These are phyloP conservation scores for Ascosphaera aggregata DNA, from an alignment of 2,329 filamentous ascomycete species.

Conservation along the genomic window DNA sequence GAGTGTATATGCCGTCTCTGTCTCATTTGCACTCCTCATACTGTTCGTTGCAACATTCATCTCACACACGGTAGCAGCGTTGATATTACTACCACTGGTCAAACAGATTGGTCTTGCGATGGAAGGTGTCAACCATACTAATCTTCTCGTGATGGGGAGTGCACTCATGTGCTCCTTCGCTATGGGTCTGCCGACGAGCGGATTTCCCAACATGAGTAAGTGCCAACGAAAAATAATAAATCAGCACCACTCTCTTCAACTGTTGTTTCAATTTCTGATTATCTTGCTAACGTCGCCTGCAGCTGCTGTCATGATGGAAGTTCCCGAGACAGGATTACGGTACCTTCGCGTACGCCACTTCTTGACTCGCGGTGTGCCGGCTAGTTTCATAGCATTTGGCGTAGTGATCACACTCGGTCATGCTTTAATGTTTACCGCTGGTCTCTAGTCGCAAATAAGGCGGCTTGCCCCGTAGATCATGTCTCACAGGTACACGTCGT, in stretches of 20 bases:
- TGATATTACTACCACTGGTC: slow-evolving; percentile 85
- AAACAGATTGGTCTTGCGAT: slow-evolving; percentile 64
- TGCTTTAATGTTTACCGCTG: slow-evolving; percentile 59
- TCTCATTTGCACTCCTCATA: slow-evolving; percentile 67
- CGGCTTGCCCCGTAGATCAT: no score
- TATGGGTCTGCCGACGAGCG: slow-evolving; percentile 87
- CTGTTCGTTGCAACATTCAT: slow-evolving; percentile 93
- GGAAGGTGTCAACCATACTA: slow-evolving; percentile 68
- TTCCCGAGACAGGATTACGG: slow-evolving; percentile 66
- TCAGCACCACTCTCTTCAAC: no score
- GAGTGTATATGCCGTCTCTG: slow-evolving; percentile 62
- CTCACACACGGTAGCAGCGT: slow-evolving; percentile 82
- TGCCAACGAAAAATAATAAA: no score
- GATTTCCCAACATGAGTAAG: slow-evolving; percentile 99
- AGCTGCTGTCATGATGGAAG: slow-evolving; percentile 99
- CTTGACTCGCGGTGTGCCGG: slow-evolving; percentile 75
- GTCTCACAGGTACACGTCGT: no score
- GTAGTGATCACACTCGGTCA: slow-evolving; percentile 83
- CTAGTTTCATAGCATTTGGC: slow-evolving; percentile 54
- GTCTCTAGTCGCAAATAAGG: no score
- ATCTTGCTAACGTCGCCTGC: slow-evolving; percentile 4
- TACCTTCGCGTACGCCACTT: slow-evolving; percentile 90
- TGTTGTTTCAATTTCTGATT: neutral
- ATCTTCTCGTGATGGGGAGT: slow-evolving; percentile 81
- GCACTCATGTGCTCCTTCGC: slow-evolving; percentile 96